These are phyloP conservation scores for Berkeleyomyces rouxiae DNA, from an alignment of 2,329 filamentous ascomycete genomes.

Conservation along the genomic window DNA sequence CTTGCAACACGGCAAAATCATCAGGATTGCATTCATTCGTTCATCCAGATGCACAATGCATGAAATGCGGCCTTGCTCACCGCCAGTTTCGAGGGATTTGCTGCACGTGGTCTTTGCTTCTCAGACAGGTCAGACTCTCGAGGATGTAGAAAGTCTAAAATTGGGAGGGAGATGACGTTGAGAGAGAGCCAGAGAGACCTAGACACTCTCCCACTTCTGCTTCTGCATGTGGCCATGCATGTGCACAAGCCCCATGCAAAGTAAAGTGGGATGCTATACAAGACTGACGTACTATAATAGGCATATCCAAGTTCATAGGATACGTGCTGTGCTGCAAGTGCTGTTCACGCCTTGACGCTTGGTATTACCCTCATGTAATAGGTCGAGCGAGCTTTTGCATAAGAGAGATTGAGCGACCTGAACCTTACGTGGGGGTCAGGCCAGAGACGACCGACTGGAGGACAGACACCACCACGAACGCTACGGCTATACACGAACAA, in stretches of 20 bases:
- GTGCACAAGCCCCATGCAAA: background rate
- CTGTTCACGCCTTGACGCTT: background rate
- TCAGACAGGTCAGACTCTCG: background rate
- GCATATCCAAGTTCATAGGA: no score
- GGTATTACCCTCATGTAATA: background rate
- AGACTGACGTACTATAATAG: background rate
- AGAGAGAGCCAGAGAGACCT: background rate
- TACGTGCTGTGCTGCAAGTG: background rate
- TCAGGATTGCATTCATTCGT: no score
- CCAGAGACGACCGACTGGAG: background rate
- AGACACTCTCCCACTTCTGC: no score
- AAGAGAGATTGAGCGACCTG: background rate
- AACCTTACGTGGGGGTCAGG: background rate
- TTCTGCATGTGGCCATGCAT: background rate
- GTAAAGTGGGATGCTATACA: background rate
- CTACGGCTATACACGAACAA: background rate
- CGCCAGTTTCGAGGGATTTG: slow-evolving; percentile 8
- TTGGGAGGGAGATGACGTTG: background rate
- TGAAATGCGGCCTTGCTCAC: background rate
- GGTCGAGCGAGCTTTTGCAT: background rate
- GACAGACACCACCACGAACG: background rate
- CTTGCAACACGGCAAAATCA: no score
- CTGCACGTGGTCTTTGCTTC: slow-evolving; percentile 1
- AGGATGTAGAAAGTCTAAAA: background rate
- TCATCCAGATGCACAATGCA: no score